phyloP scores from a whole-genome alignment of 2,329 filamentous ascomycete species.

The Canariomyces notabilis region DNA sequence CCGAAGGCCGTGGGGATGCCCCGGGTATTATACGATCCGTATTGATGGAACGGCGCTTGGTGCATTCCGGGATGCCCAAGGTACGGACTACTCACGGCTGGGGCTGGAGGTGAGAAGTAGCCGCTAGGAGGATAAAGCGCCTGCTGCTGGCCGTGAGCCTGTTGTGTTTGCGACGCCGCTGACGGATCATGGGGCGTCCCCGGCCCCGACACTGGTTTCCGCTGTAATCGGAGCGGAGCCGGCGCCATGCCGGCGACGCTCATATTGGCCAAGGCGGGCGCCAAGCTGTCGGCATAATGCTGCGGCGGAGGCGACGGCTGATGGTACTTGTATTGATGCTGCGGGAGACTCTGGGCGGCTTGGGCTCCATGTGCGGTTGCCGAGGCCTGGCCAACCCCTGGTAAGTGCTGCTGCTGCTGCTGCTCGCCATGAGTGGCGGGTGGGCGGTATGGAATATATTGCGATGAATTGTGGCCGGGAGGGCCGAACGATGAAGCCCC shows the following conservation, averaged over 20 bases:
- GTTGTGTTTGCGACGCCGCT: neutral
- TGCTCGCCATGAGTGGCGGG: neutral
- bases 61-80: neutral
- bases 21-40: neutral
- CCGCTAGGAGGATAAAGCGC: neutral
- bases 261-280: slow-evolving; percentile 1
- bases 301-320: slow-evolving; percentile 1
- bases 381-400: too few species aligned
- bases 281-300: neutral
- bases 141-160: neutral
- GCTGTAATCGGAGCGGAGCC: neutral
- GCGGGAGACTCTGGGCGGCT: neutral
- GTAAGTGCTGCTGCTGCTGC: neutral
- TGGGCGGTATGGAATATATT: neutral
- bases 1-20: neutral
- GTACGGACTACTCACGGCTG: neutral
- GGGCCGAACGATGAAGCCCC: neutral
- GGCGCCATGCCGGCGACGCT: neutral
- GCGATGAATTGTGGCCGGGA: neutral
- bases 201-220: slow-evolving; percentile 7
- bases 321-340: slow-evolving; percentile 1
- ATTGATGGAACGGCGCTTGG: neutral
- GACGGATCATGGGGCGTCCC: neutral
- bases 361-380: slow-evolving; percentile 1
- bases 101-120: slow-evolving; percentile 1